Conservation (phyloP, 768 basidiomycete species). For the Hypholoma sublateritium region DNA sequence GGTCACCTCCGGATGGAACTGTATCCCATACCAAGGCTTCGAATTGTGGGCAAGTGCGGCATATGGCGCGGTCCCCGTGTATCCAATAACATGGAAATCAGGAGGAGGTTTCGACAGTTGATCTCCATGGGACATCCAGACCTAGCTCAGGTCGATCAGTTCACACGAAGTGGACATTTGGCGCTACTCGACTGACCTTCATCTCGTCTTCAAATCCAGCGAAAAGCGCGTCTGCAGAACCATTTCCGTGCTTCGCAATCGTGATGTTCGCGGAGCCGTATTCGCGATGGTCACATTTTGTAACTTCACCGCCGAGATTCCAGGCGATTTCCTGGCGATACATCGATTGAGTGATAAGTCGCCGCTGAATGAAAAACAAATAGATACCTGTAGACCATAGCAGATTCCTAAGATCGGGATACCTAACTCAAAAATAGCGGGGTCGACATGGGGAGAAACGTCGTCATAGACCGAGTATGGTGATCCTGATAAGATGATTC, state of each 20-base stretch:
- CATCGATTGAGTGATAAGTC: neutral
- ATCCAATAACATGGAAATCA: conserved; percentile 85
- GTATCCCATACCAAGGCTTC: conserved; percentile 92
- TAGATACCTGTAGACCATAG: conserved; percentile 87
- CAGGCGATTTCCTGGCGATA: conserved; percentile 84
- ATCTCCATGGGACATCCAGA: conserved; percentile 99
- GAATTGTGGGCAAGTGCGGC: conserved; percentile 91
- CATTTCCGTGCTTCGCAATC: conserved; percentile 61
- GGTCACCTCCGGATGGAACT: conserved; percentile 99
- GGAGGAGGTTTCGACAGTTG: conserved; percentile 81
- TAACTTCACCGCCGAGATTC: conserved; percentile 81
- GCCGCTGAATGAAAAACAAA: neutral
- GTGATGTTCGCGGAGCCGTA: conserved; percentile 90
- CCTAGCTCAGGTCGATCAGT: conserved; percentile 44
- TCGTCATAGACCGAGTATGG: conserved; percentile 97
- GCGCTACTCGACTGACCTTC: conserved; percentile 52
- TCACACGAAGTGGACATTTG: neutral
- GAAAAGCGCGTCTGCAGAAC: conserved; percentile 73
- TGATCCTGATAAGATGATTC: conserved; percentile 96
- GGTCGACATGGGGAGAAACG: conserved; percentile 92
- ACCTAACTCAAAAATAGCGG: conserved; percentile 81
- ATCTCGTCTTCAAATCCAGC: conserved; percentile 85
- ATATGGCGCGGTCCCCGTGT: conserved; percentile 84
- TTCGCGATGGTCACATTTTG: conserved; percentile 87
- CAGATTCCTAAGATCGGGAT: conserved; percentile 96